Conservation (phyloP, 148 eudicot genomes). For the Tetragonia tetragonoides region DNA sequence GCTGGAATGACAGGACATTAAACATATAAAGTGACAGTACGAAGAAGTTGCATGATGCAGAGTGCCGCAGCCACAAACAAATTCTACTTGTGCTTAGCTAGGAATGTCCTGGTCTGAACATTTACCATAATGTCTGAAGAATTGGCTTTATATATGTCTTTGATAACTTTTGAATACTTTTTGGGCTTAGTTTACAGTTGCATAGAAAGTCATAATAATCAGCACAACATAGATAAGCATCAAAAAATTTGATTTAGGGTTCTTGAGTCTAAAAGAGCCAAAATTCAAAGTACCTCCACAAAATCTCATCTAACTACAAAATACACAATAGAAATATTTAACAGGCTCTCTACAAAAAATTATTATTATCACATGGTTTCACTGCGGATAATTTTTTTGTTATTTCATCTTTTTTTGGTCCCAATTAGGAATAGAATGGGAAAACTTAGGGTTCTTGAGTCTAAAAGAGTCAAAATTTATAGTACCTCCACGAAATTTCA, state of each 20-base stretch:
- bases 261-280: neutral
- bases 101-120: neutral
- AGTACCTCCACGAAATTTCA: too few species aligned
- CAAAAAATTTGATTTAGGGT: neutral
- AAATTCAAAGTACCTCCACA: too few species aligned
- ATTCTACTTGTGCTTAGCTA: neutral
- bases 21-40: neutral
- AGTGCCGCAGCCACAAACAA: neutral
- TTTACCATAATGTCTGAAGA: neutral
- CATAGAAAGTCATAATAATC: neutral
- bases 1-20: neutral
- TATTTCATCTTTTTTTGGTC: neutral
- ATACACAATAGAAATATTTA: too few species aligned
- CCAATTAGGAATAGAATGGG: neutral
- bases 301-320: too few species aligned
- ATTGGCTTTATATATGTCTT: neutral
- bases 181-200: neutral
- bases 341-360: too few species aligned
- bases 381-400: neutral
- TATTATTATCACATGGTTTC: neutral
- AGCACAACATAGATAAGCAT: neutral
- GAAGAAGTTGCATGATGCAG: neutral
- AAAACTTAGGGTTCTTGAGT: neutral
- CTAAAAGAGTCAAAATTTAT: neutral
- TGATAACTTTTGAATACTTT: neutral